Evolutionary conservation across 1,139 yeast species (phyloP).

Genomic region (Protomyces macrosporus): DNA sequence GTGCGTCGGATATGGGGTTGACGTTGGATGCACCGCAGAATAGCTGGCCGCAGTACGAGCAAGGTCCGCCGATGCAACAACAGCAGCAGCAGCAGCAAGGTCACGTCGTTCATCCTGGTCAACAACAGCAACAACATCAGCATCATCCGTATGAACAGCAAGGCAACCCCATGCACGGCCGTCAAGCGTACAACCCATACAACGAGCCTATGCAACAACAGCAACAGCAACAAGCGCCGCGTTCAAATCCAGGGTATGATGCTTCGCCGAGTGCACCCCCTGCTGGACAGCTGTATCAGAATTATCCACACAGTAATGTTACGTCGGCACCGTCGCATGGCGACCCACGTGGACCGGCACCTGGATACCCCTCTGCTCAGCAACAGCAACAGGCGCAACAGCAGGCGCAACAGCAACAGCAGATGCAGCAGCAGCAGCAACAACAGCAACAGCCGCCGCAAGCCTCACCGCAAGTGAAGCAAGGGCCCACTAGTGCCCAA

Average conservation of each 20-base stretch:
- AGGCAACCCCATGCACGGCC: slow-evolving; percentile 11
- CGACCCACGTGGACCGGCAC: neutral
- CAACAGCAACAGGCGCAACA: slow-evolving; percentile 8
- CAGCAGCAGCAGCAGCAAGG: neutral
- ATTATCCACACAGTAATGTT: neutral
- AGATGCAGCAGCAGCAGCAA: neutral
- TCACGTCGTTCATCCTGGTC: neutral
- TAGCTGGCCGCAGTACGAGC: neutral
- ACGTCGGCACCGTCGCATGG: slow-evolving; percentile 6
- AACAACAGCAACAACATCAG: slow-evolving; percentile 15
- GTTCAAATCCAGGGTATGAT: neutral
- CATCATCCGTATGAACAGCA: neutral
- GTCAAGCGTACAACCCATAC: neutral
- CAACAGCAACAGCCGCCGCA: slow-evolving; percentile 19
- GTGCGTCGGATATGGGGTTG: slow-evolving; percentile 24
- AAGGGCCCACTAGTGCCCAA: neutral
- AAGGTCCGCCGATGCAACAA: neutral
- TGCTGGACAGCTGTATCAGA: neutral
- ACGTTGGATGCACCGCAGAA: neutral
- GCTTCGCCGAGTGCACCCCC: neutral
- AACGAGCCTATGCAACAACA: neutral
- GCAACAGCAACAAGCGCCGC: no score
- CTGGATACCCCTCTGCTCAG: slow-evolving; percentile 4
- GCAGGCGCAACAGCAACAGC: neutral
- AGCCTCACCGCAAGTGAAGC: slow-evolving; percentile 2